Evolutionary conservation across 257 asterid species (phyloP).

Genomic region (Solanum virginianum): DNA sequence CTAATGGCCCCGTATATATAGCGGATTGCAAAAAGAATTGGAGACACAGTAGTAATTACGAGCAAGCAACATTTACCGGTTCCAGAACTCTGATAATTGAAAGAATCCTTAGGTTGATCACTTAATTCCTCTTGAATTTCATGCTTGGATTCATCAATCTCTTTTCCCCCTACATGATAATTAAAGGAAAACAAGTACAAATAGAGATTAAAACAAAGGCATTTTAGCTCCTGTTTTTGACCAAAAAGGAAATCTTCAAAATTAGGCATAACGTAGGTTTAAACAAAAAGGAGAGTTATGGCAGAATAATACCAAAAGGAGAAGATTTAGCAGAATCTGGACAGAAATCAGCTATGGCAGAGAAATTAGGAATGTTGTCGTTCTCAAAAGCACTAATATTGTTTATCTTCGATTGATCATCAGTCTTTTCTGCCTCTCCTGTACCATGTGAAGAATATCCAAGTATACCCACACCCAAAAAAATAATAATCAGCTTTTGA

Average conservation of each 20-base stretch:
- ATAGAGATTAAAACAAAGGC: neutral
- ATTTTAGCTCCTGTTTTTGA: neutral
- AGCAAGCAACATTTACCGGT: conserved; percentile 35
- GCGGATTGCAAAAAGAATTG: neutral
- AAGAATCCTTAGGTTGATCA: neutral
- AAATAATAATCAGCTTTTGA: neutral
- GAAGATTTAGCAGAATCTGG: conserved; percentile 12
- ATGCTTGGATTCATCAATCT: neutral
- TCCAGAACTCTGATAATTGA: neutral
- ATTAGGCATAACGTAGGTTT: conserved; percentile 12
- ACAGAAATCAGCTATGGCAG: neutral
- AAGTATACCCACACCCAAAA: neutral
- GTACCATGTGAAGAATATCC: neutral
- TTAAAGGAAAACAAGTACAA: neutral
- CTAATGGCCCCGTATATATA: neutral
- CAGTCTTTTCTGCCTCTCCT: conserved; percentile 2
- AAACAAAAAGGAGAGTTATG: neutral
- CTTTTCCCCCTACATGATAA: neutral
- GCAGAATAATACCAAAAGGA: neutral
- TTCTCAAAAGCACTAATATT: neutral
- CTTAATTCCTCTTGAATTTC: neutral
- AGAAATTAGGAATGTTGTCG: conserved; percentile 13
- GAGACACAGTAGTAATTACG: conserved; percentile 18
- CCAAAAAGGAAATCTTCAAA: neutral
- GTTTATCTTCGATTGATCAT: neutral